Conservation (phyloP, 768 basidiomycete species). For the Porphyrellus cyaneotinctus region DNA sequence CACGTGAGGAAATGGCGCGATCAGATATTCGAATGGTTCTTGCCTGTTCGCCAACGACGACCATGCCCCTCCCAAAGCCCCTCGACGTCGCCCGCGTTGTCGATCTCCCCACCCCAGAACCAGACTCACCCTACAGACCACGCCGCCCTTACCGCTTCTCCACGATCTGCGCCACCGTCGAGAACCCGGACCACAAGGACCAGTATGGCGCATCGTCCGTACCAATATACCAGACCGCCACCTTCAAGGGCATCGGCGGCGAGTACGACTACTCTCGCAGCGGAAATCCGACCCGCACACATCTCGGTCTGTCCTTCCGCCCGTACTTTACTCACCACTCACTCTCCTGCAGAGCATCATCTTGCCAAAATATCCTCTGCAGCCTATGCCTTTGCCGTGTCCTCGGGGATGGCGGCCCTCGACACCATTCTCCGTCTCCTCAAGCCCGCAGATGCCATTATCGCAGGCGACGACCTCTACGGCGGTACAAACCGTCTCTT, state of each 20-base stretch:
- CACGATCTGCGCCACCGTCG: slow-evolving; percentile 88
- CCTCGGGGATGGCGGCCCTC: slow-evolving; percentile 97
- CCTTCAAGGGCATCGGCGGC: slow-evolving; percentile 91
- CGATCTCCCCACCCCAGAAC: slow-evolving; percentile 77
- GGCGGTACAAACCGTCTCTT: slow-evolving; percentile 96
- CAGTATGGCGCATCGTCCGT: slow-evolving; percentile 93
- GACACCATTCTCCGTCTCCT: slow-evolving; percentile 92
- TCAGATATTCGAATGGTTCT: neutral
- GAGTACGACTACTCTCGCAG: slow-evolving; percentile 93
- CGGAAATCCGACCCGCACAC: slow-evolving; percentile 94
- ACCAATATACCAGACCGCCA: slow-evolving; percentile 97
- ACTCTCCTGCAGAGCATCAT: slow-evolving; percentile 72
- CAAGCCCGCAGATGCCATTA: slow-evolving; percentile 92
- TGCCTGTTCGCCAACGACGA: slow-evolving; percentile 1
- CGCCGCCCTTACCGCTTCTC: slow-evolving; percentile 83
- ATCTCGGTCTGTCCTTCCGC: slow-evolving; percentile 64
- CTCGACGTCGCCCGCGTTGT: slow-evolving; percentile 25
- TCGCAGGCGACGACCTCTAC: slow-evolving; percentile 96
- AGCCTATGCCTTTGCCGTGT: slow-evolving; percentile 83
- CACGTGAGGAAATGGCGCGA: slow-evolving; percentile 23
- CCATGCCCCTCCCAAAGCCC: slow-evolving; percentile 7
- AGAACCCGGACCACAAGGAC: slow-evolving; percentile 89
- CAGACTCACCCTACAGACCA: slow-evolving; percentile 65
- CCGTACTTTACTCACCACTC: neutral
- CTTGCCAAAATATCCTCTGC: slow-evolving; percentile 96